These are phyloP conservation scores for Dicorynia guianensis DNA, from an alignment of 306 rosid genomes.

Conservation along the genomic window DNA sequence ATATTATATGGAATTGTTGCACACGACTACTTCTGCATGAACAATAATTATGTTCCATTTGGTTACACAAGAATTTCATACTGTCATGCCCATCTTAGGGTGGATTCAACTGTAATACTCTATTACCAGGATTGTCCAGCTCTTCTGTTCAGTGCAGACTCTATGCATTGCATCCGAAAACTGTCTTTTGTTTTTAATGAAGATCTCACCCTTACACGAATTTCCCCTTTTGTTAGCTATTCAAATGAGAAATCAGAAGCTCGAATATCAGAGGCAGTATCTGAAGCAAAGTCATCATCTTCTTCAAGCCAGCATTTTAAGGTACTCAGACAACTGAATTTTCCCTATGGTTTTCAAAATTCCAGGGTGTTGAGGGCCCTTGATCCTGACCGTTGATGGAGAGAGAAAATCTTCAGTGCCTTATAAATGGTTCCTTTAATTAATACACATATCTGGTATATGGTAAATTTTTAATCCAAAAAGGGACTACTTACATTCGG, in stretches of 20 bases:
- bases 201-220: constrained; percentile 14
- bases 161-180: constrained; percentile 23
- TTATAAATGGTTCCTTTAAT: background rate
- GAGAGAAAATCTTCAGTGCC: constrained; percentile 28
- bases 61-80: constrained; percentile 18
- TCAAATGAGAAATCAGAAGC: constrained; percentile 85
- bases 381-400: constrained; percentile 22
- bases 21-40: constrained; percentile 1
- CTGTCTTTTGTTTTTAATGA: background rate
- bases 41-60: background rate
- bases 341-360: constrained; percentile 3
- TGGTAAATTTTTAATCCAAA: constrained; percentile 15
- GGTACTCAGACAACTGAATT: constrained; percentile 44
- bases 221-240: constrained; percentile 54
- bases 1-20: constrained; percentile 27
- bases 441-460: background rate
- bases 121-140: constrained; percentile 1
- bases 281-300: constrained; percentile 53
- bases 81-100: constrained; percentile 20
- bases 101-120: background rate
- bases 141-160: background rate
- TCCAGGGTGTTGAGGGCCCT: background rate
- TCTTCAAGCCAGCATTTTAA: constrained; percentile 54
- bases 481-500: background rate
- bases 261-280: constrained; percentile 52